Evolutionary conservation across 371 early-diverging fungal species (phyloP).

Genomic region (Circinella minor): DNA sequence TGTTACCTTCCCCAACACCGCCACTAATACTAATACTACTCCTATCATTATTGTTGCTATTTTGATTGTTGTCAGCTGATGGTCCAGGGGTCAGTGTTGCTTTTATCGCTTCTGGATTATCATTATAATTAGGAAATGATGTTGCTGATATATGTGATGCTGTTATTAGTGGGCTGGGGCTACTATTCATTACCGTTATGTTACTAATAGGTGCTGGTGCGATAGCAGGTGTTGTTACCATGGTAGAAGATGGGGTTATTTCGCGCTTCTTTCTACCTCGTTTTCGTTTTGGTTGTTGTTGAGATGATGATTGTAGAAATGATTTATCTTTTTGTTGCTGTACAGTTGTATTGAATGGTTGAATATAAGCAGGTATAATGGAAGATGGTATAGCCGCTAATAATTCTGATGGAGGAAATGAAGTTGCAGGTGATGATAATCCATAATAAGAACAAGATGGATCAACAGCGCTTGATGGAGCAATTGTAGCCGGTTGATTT

Average conservation of each 20-base stretch:
- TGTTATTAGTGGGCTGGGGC: neutral
- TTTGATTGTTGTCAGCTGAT: conserved; percentile 10
- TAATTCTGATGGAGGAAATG: conserved; percentile 4
- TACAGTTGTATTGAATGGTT: conserved; percentile 3
- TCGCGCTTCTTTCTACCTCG: conserved; percentile 53
- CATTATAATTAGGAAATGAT: conserved; percentile 1
- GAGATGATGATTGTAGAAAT: conserved; percentile 13
- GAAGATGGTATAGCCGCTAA: neutral
- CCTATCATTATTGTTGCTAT: neutral
- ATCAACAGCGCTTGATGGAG: neutral
- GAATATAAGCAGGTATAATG: neutral
- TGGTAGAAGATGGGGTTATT: conserved; percentile 1
- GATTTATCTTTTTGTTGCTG: neutral
- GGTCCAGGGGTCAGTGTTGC: conserved; percentile 27
- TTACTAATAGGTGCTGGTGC: conserved; percentile 32
- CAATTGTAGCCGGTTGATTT: neutral
- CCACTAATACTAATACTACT: conserved; percentile 4
- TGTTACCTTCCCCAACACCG: neutral
- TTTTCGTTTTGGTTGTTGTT: conserved; percentile 43
- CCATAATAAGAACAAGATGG: neutral
- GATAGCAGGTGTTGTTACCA: conserved; percentile 12
- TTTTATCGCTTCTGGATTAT: conserved; percentile 11
- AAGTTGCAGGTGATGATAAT: neutral
- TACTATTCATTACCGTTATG: too few species aligned
- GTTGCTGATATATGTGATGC: neutral